phyloP scores from a whole-genome alignment of 1,139 yeast species.

The Torulaspora globosa region DNA sequence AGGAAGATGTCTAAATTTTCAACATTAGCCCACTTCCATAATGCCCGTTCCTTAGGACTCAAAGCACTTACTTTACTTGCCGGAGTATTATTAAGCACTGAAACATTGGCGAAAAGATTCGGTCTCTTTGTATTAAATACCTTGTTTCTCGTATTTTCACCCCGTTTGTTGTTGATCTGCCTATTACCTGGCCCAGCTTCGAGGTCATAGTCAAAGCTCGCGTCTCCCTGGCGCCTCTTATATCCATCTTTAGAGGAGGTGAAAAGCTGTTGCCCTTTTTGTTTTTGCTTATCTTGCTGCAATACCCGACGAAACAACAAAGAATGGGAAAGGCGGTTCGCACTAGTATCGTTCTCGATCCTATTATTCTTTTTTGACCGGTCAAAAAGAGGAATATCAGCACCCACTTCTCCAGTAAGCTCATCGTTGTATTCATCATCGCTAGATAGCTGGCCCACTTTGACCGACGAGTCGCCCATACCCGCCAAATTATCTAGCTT shows the following conservation, averaged over 20 bases:
- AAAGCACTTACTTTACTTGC: conserved; percentile 31
- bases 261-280: conserved; percentile 13
- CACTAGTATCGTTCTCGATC: conserved; percentile 5
- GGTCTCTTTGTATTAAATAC: conserved; percentile 23
- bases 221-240: not conserved
- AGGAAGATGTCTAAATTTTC: conserved; percentile 84
- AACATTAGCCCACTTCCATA: conserved; percentile 95
- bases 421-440: conserved; percentile 24
- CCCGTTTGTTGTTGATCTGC: conserved; percentile 4
- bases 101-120: conserved; percentile 29
- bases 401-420: conserved; percentile 18
- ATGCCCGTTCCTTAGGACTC: conserved; percentile 72
- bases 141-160: not conserved
- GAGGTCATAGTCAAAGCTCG: conserved; percentile 3
- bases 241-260: conserved; percentile 13
- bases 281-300: conserved; percentile 10
- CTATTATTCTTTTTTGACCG: not conserved
- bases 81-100: conserved; percentile 31
- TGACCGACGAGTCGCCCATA: conserved; percentile 20
- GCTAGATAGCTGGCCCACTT: conserved; percentile 29
- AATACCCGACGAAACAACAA: conserved; percentile 15
- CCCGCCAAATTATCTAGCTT: not conserved
- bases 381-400: conserved; percentile 18
- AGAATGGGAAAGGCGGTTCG: conserved; percentile 11
- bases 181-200: conserved; percentile 5